Evolutionary conservation across 2,329 filamentous ascomycete species (phyloP).

Genomic region (Penicillium sp.): DNA sequence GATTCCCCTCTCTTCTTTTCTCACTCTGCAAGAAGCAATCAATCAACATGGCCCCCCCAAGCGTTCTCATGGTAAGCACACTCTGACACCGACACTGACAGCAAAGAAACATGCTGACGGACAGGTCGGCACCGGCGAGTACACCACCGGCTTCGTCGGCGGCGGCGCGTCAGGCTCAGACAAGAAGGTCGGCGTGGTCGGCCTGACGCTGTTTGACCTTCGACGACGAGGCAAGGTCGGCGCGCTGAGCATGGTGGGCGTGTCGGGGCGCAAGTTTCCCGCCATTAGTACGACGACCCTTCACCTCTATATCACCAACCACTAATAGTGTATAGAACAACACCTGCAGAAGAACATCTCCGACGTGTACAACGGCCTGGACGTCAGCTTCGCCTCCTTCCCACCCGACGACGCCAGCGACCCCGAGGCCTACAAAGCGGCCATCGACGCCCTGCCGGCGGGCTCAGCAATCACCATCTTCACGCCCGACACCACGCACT

Average conservation of each 20-base stretch:
- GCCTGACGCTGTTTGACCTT: slow-evolving; percentile 83
- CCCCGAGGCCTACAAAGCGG: slow-evolving; percentile 78
- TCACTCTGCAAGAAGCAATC: slow-evolving; percentile 8
- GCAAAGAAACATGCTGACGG: slow-evolving; percentile 7
- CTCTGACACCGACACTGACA: slow-evolving; percentile 5
- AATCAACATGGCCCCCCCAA: slow-evolving; percentile 54
- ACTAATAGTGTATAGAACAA: too few relatives aligned
- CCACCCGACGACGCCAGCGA: slow-evolving; percentile 69
- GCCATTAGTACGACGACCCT: slow-evolving; percentile 77
- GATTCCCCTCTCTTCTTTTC: slow-evolving; percentile 14
- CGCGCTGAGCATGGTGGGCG: slow-evolving; percentile 82
- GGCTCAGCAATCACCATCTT: slow-evolving; percentile 95
- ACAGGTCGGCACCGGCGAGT: slow-evolving; percentile 87
- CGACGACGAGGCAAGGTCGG: slow-evolving; percentile 83
- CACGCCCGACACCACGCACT: slow-evolving; percentile 90
- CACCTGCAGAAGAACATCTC: slow-evolving; percentile 86
- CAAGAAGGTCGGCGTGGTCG: slow-evolving; percentile 95
- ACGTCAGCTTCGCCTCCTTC: slow-evolving; percentile 80
- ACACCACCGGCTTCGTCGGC: slow-evolving; percentile 92
- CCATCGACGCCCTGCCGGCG: slow-evolving; percentile 75
- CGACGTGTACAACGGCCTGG: slow-evolving; percentile 80
- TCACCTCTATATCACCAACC: too few relatives aligned
- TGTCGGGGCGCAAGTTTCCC: slow-evolving; percentile 83
- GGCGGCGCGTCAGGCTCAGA: slow-evolving; percentile 79
- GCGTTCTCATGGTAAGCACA: slow-evolving; percentile 62